These are phyloP conservation scores for Haplosporangium gracile DNA, from an alignment of 192 early-diverging fungal species.

Conservation along the genomic window DNA sequence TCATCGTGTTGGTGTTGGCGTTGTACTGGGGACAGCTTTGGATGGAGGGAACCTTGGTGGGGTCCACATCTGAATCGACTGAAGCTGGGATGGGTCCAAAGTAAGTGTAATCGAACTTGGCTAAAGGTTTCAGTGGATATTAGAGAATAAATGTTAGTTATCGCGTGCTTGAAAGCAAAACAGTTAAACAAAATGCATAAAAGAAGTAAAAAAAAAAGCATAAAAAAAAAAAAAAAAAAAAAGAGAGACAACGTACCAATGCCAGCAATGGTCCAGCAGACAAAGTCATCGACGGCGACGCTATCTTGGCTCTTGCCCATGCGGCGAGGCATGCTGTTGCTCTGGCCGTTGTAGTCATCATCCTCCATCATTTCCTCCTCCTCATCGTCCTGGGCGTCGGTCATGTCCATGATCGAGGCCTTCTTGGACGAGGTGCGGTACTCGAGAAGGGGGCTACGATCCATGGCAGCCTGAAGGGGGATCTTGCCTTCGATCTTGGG, in stretches of 20 bases:
- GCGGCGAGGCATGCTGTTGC: conserved; percentile 29
- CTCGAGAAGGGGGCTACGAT: conserved; percentile 52
- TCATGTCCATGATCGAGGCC: conserved; percentile 57
- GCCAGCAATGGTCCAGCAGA: conserved; percentile 90
- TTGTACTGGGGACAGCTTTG: conserved; percentile 37
- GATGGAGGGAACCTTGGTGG: conserved; percentile 47
- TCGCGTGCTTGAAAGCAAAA: not conserved
- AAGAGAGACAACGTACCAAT: conserved; percentile 69
- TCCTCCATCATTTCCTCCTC: conserved; percentile 39
- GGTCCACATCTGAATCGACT: conserved; percentile 44
- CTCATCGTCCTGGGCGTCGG: conserved; percentile 24
- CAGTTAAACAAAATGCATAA: too few species aligned
- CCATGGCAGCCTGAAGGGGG: conserved; percentile 54
- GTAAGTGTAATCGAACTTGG: conserved; percentile 61
- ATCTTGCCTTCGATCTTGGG: conserved; percentile 59
- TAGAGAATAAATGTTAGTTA: conserved; percentile 1
- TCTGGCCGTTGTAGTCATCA: conserved; percentile 28
- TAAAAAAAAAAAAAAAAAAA: not conserved
- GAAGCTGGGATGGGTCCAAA: conserved; percentile 55
- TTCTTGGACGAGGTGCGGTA: conserved; percentile 56
- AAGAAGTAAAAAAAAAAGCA: not conserved
- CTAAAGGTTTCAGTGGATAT: conserved; percentile 6
- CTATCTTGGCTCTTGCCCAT: conserved; percentile 31
- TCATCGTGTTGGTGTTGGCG: conserved; percentile 44
- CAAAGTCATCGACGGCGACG: conserved; percentile 72